Base-by-base conservation (phyloP, 1,284 basidiomycete genomes). In the Irpex sp. region DNA sequence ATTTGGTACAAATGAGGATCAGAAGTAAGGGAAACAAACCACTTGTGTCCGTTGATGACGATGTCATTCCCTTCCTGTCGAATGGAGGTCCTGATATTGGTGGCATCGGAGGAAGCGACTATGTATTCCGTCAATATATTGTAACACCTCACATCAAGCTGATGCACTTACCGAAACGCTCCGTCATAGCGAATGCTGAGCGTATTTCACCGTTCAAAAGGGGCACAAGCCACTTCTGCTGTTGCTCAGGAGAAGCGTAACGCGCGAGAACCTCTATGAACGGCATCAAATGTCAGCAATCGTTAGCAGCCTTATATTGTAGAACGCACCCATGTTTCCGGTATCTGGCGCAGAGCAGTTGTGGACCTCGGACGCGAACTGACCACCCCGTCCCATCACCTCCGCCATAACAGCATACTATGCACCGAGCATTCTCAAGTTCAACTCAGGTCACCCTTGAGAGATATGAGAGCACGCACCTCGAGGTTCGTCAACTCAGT, bases 341-440 rank as follows among this genome's bases (percentile, higher is more conserved):
- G 96, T 98, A 76, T 98, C 95, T 21, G 95, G 95, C 4, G 95
- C 95, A 47, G 94, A 88, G 77, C 95, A 98, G 73, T 98, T 98
- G 66, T 93, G 88, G 26, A 85, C 85, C 78, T 97, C 90, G 36
- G 94, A 86, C n/a, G 89, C 92, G 58, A 95, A 79, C 69, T 89
- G 89, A 4, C 90, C 88, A 46, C 83, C 87, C 66, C 95, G 86
- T 9, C 96, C 97, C 68, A 97, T 87, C 64, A 98, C 79, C 77
- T 99, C 97, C 49, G 95, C 95, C 88, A 98, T 97, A 49, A 98
- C 90, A 56, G 93, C 94, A 76, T 99, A 99, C 92, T 95, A 68
- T 59, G 17, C 21, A 53, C 31, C 17, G 5, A 43, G 57, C 31
- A 33, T 55, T 21, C 43, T 15, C 43, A 37, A 37, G 46, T 50